Conservation (phyloP, 805 yeast genomes). For the Suhomyces kilbournensis region DNA sequence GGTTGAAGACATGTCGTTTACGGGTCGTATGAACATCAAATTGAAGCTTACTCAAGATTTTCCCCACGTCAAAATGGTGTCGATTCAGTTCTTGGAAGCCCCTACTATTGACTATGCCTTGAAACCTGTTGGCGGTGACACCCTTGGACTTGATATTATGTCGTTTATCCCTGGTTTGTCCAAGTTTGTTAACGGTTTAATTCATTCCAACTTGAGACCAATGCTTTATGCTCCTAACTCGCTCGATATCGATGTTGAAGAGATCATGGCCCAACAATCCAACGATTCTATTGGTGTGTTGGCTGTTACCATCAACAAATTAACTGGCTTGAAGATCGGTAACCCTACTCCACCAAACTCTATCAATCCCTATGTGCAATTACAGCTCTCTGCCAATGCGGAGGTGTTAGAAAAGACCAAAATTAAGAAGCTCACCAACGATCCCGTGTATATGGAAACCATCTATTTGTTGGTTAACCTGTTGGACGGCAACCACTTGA, state of each 20-base stretch:
- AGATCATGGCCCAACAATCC: slow-evolving; percentile 57
- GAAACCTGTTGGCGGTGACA: slow-evolving; percentile 87
- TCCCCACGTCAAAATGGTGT: slow-evolving; percentile 75
- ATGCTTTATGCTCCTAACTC: slow-evolving; percentile 83
- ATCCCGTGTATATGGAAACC: slow-evolving; percentile 68
- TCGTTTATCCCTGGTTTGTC: slow-evolving; percentile 78
- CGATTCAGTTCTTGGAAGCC: slow-evolving; percentile 71
- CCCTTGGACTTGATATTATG: slow-evolving; percentile 84
- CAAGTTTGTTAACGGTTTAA: slow-evolving; percentile 63
- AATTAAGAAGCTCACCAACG: slow-evolving; percentile 51
- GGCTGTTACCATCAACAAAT: slow-evolving; percentile 59
- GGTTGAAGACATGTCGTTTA: slow-evolving; percentile 76
- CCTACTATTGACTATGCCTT: slow-evolving; percentile 75
- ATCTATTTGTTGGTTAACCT: slow-evolving; percentile 55
- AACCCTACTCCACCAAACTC: slow-evolving; percentile 39
- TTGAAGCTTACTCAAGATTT: slow-evolving; percentile 59
- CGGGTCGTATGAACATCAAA: slow-evolving; percentile 65
- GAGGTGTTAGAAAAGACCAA: slow-evolving; percentile 52
- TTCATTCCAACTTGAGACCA: slow-evolving; percentile 70
- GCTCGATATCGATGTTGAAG: slow-evolving; percentile 71
- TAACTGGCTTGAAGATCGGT: slow-evolving; percentile 45
- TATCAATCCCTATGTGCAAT: slow-evolving; percentile 55
- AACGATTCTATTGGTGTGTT: slow-evolving; percentile 71
- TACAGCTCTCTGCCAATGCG: slow-evolving; percentile 37
- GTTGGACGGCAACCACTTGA: slow-evolving; percentile 53